Conservation (phyloP, 345 rosid species). For the Viola odorata region DNA sequence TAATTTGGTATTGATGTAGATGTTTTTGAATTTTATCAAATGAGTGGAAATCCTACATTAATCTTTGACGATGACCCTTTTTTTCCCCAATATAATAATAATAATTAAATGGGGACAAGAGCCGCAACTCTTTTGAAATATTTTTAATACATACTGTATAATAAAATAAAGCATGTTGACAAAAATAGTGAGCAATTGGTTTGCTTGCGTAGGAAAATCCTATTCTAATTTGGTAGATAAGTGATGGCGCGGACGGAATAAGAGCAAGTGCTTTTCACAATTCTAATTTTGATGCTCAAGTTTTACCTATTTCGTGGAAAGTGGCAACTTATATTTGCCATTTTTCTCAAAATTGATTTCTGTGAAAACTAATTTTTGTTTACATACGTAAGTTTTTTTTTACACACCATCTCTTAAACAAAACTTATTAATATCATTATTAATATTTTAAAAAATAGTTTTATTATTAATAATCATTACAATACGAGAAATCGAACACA, state of each 20-base stretch:
- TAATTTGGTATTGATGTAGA: constrained; percentile 43
- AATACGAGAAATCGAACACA: no score
- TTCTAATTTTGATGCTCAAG: neutral
- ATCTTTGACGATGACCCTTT: constrained; percentile 8
- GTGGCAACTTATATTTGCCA: no score
- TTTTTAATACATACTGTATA: neutral
- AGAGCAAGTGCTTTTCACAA: constrained; percentile 29
- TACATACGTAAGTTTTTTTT: no score
- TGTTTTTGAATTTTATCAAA: constrained; percentile 6
- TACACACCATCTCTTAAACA: no score
- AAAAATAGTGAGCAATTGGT: neutral
- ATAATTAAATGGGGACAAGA: neutral
- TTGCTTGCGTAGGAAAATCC: neutral
- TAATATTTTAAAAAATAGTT: no score
- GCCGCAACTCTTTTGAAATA: constrained; percentile 9
- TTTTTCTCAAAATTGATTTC: no score
- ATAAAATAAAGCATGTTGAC: neutral
- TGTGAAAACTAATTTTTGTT: no score
- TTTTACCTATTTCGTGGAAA: no score
- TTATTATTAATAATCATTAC: no score
- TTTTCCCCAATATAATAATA: neutral
- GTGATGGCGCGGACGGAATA: constrained; percentile 21
- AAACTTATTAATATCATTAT: no score
- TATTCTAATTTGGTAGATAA: constrained; percentile 11
- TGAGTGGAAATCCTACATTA: constrained; percentile 36